Conservation (phyloP, 495 filamentous ascomycete species). For the Immersiella caudata region DNA sequence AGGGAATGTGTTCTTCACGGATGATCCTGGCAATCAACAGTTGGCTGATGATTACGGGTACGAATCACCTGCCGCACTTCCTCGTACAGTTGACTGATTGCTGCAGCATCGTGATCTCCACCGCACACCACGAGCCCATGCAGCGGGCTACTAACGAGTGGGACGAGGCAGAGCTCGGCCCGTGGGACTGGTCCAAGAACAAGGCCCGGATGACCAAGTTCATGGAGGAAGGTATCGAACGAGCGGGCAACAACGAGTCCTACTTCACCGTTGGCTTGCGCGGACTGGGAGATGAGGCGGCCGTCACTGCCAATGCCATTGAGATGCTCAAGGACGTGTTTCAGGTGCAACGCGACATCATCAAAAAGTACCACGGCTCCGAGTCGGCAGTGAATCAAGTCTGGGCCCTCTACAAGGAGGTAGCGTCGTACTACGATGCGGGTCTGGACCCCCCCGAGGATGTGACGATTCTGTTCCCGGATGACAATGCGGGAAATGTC, state of each 20-base stretch:
- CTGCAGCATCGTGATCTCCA: constrained; percentile 56
- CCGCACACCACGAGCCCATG: constrained; percentile 67
- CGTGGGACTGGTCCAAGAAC: constrained; percentile 64
- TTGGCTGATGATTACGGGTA: constrained; percentile 62
- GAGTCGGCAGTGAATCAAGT: constrained; percentile 52
- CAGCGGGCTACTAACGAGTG: constrained; percentile 63
- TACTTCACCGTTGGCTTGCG: constrained; percentile 65
- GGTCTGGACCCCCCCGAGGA: constrained; percentile 63
- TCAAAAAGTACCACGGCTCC: constrained; percentile 36
- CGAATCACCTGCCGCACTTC: background rate
- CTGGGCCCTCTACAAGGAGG: constrained; percentile 65
- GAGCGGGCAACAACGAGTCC: constrained; percentile 56
- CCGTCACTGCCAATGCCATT: constrained; percentile 40
- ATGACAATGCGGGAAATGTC: constrained; percentile 67
- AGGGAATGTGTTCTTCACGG: constrained; percentile 58
- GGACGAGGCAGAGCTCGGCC: constrained; percentile 44
- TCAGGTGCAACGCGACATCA: constrained; percentile 25
- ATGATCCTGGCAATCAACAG: constrained; percentile 59
- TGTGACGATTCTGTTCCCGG: constrained; percentile 65
- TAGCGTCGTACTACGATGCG: constrained; percentile 61
- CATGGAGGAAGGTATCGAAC: constrained; percentile 53
- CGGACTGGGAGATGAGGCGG: constrained; percentile 60
- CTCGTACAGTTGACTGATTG: background rate
- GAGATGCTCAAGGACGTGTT: constrained; percentile 53
- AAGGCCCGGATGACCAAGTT: constrained; percentile 58